Evolutionary conservation across 768 basidiomycete species (phyloP), one percentile per base, ranked within the genome.

Genomic region (Suillus variegatus): DNA sequence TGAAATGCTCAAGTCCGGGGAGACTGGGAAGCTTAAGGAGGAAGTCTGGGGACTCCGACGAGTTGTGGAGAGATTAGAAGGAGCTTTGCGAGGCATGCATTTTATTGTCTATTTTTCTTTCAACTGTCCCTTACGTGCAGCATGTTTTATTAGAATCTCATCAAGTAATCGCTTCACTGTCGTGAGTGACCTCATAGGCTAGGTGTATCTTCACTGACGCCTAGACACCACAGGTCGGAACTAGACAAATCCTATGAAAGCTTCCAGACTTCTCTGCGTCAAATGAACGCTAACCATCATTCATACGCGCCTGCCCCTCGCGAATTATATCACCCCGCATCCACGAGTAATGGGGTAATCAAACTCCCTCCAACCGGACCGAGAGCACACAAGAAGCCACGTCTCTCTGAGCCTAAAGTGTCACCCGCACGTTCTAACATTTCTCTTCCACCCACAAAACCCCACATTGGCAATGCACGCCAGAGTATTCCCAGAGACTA

Each of bases 1-100:
- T 73, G 85, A 88, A 58, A 78, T 94, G 12, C 77, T 95, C 63
- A 90, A 86, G 74, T 81, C 81, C 32, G 86, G 89, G 47, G 93
- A 95, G 76, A 90, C 91, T 0, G 93, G 92, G 6, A 88, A 85
- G 73, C 73, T 95, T 67, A 93, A 93, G 74, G 93, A 94, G 72
- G 91, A 95, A 74, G 90, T 90, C 13, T 85, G 86, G 57, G 86
- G 86, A 8, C 80, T 95, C 63, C 82, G 87, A 41, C 82, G 86
- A 68, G 85, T 88, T 40, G 90, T 93, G 51, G 82, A 82, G 60
- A 86, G 87, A 71, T 80, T 95, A 40, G 90, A 94, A 75, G 81
- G 82, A 38, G 92, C 93, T 63, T 84, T 95, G 49, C 85, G 86
- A 85, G 93, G 93, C 94, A 69, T 68, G 73, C 51, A 14, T 43